phyloP scores from a whole-genome alignment of 257 asterid species.

The Ehretia macrophylla region DNA sequence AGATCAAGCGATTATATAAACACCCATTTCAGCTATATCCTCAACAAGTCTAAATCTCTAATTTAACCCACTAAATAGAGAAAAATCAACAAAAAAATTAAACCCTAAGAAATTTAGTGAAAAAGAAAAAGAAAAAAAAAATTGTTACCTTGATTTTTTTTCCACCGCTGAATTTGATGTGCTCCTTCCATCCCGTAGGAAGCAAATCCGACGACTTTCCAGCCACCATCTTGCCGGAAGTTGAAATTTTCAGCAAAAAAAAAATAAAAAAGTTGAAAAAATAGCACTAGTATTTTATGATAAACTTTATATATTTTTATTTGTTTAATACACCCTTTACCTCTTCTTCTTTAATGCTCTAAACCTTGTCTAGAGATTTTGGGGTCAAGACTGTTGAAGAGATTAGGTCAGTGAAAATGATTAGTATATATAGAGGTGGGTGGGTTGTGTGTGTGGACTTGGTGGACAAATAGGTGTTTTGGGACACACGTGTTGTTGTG shows the following conservation, averaged over 20 bases:
- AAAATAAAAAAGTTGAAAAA: not conserved
- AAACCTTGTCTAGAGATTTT: no score
- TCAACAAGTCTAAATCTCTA: slow-evolving; percentile 4
- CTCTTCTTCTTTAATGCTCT: no score
- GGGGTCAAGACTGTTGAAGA: not conserved
- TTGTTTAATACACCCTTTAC: no score
- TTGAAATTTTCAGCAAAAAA: slow-evolving; percentile 19
- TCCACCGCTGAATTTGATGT: slow-evolving; percentile 41
- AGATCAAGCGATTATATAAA: not conserved
- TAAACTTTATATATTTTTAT: not conserved
- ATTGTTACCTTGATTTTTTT: slow-evolving; percentile 48
- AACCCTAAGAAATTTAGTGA: not conserved
- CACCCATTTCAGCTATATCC: not conserved
- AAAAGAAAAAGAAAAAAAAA: not conserved
- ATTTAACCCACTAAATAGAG: not conserved
- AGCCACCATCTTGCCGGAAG: slow-evolving; percentile 39
- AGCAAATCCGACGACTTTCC: slow-evolving; percentile 44
- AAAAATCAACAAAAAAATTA: not conserved
- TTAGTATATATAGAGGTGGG: not conserved
- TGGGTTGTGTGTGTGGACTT: not conserved
- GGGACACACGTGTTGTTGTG: slow-evolving; percentile 13
- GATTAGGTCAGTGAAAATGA: not conserved
- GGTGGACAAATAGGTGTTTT: not conserved
- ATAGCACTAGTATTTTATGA: not conserved
- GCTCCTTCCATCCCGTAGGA: slow-evolving; percentile 57